These are phyloP conservation scores for Boechera retrofracta DNA, from an alignment of 345 rosid species.

Conservation along the genomic window DNA sequence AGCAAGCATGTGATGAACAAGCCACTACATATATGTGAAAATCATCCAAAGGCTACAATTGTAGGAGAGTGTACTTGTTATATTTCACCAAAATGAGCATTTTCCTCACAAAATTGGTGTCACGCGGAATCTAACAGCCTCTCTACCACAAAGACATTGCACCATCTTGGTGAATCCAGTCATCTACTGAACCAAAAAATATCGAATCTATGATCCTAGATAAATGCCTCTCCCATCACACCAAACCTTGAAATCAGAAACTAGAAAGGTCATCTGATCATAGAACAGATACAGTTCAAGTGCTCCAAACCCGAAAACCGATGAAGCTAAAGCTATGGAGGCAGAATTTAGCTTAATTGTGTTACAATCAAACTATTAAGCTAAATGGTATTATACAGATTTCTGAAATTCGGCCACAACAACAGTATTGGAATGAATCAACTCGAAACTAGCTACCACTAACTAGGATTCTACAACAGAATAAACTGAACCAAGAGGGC, in stretches of 20 bases:
- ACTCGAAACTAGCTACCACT: neutral
- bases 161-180: neutral
- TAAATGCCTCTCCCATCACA: neutral
- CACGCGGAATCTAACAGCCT: neutral
- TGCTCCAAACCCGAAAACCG: neutral
- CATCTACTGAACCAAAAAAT: neutral
- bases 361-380: too few relatives aligned
- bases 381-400: too few relatives aligned
- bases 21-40: neutral
- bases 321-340: too few relatives aligned
- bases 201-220: neutral
- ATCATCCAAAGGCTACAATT: neutral
- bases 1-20: neutral
- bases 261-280: neutral
- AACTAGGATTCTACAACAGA: neutral
- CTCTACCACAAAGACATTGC: neutral
- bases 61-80: neutral
- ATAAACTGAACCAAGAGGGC: neutral
- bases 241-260: neutral
- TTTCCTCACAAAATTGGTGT: neutral
- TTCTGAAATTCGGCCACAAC: too few relatives aligned
- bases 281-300: neutral
- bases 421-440: too few relatives aligned
- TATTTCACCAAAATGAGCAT: too few relatives aligned
- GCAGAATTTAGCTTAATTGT: too few relatives aligned